Base-by-base conservation (phyloP, 345 rosid genomes). In the Viola odorata region DNA sequence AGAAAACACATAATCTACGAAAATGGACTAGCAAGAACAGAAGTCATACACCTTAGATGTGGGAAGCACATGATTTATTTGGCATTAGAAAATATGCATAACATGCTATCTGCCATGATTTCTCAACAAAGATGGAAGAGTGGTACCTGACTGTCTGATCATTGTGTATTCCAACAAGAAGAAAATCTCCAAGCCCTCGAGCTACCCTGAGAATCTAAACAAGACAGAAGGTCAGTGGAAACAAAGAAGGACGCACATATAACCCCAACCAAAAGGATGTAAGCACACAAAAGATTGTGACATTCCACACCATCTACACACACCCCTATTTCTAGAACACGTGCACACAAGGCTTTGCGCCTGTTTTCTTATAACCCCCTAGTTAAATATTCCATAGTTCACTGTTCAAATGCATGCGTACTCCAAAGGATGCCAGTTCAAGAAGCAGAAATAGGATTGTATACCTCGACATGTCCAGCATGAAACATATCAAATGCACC, bases 401-500 rank as follows among this genome's bases (percentile, higher is more conserved):
- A 23, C 32, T 23, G 32, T 23, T 23, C 32, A 23, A 23, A 23
- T 23, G 32, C 32, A 23, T 23, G 32, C 32, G 32, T 23, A 23
- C 32, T 23, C 32, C 32, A 23, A 23, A 42, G 45, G 45, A 42
- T 6, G 45, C 11, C 11, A 42, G 8, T 6, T 11, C 11, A 42
- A 42, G 11, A 42, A 11, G 45, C 7, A 42, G 45, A 42, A 42
- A 42, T 11, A 42, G 7, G 11, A 48, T 11, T 47, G 60, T 6
- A 65, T 78, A 87, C 91, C 95, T 87, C 91, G 15, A 84, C 88
- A 75, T 84, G 95, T 56, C 95, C 95, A 45, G 95, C 95, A 78
- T 84, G 91, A 69, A 87, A 87, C 63, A 87, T 86, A 78, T 87
- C 95, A 71, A 87, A 87, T 50, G 88, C 95, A 42, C 95, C 95